Evolutionary conservation across 768 basidiomycete species (phyloP), one percentile per base, ranked within the genome.

Genomic region (Sporobolomyces pararoseus): DNA sequence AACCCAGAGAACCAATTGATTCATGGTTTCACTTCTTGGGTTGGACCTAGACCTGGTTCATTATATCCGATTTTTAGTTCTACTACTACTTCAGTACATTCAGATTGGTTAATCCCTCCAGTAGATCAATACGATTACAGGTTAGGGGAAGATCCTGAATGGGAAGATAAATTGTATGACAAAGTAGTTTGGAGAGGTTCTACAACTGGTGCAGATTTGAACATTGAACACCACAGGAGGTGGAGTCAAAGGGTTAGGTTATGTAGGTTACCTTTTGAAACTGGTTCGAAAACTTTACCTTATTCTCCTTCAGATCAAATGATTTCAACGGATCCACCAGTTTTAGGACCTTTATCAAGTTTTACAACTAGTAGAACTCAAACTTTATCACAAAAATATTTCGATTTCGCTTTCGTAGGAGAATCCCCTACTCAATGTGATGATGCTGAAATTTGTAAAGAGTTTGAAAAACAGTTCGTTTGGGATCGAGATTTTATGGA

Each of bases 141-240:
- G 10, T 46, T 70, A 0, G 75, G 68, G 4, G 16, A 46, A 5
- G 76, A 77, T 58, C 95, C 97, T 75, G 81, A 88, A 0, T 98
- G 95, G 95, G 89, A 91, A 65, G 81, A 87, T 68, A 98, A 99
- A 81, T 81, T 82, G 29, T 86, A 90, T 77, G 85, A 85, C 76
- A 84, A 68, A 49, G 78, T 97, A 47, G 96, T 94, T 78, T 99
- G 95, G 91, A 82, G 96, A 49, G 96, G 96, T 25, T 89, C 91
- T 3, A 95, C 91, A 0, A 98, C 95, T 0, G 96, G 96, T 64
- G 95, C 64, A 9, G 46, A 69, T 50, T 72, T 75, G 49, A 70
- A 71, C 39, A 29, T 70, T n/a, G 57, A 66, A 14, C 71, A 73
- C 35, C 39, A 64, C 23, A 75, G 78, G 70, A 63, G 68, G 34